Evolutionary conservation across 208 protist species (phyloP).

Genomic region (Leptomonas pyrrhocoris): DNA sequence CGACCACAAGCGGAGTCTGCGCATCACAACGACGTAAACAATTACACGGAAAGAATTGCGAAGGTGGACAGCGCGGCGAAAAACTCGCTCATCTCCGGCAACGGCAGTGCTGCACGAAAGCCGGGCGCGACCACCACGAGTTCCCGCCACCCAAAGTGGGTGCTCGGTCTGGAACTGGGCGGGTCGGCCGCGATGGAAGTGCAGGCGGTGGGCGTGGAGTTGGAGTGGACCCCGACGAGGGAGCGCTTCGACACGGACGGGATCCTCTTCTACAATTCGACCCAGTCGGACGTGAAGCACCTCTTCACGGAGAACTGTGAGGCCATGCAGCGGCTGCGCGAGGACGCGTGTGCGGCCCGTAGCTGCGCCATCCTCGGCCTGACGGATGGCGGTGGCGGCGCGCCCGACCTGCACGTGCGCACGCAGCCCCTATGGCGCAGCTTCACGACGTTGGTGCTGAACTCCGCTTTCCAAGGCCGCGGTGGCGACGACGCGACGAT

Average conservation of each 20-base stretch:
- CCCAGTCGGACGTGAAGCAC: conserved; percentile 11
- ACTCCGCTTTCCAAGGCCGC: conserved; percentile 26
- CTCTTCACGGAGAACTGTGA: conserved; percentile 12
- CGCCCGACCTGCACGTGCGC: conserved; percentile 3
- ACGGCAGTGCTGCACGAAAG: neutral
- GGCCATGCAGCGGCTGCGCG: conserved; percentile 11
- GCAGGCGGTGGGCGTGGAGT: conserved; percentile 7
- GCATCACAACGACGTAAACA: neutral
- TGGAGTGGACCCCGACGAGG: conserved; percentile 27
- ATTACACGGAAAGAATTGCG: neutral
- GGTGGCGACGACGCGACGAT: neutral
- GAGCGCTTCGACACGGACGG: conserved; percentile 37
- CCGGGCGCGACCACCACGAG: neutral
- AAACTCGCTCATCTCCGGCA: neutral
- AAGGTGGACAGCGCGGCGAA: conserved; percentile 6
- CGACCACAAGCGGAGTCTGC: neutral
- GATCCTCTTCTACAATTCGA: conserved; percentile 22
- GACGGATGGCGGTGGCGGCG: conserved; percentile 16
- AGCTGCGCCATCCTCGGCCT: conserved; percentile 37
- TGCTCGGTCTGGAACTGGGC: conserved; percentile 28
- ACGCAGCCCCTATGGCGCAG: conserved; percentile 37
- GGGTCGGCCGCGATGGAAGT: conserved; percentile 14
- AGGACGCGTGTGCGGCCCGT: conserved; percentile 8
- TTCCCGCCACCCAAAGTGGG: conserved; percentile 20
- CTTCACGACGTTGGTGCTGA: conserved; percentile 18